Base-by-base conservation (phyloP, 306 rosid species). In the Geum urbanum region DNA sequence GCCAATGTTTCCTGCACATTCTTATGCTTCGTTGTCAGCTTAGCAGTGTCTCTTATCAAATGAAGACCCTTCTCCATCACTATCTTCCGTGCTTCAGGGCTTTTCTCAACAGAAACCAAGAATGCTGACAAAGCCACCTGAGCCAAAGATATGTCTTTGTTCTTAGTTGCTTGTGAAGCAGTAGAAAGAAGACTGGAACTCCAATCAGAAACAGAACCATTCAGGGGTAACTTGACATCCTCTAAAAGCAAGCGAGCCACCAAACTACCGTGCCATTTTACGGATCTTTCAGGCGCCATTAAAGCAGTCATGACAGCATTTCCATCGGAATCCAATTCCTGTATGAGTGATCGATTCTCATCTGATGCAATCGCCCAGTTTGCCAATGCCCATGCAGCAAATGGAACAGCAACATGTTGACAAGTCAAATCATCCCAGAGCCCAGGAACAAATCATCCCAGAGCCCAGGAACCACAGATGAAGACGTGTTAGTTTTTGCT, bases 401-500 rank as follows among this genome's bases (percentile, higher is more conserved):
- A 94, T 78, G 98, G 98, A 72, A 94, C 98, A 52, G 97, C 97
- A 72, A 94, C 98, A 64, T 94, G 98, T 58, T 90, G 96, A 74
- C 85, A 83, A 71, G 82, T 92, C 83, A 94, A 87, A 88, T 94
- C 98, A 84, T 94, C 97, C 98, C 98, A 94, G 72, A 94, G 90
- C 74, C 97, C 98, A 80, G 98, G 96, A 79, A 86, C 88, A 94
- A 87, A 88, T 94, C 98, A 84, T 94, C 97, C 98, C 98, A 94
- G 72, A 94, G 90, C 74, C 97, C 98, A 80, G 98, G 96, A 79
- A 86, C 88, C 58, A 90, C 92, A 78, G 90, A 81, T 78, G 96
- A 84, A 53, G 81, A 67, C 77, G 75, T 66, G 67, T 78, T 71
- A 13, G 69, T 70, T 61, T 72, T 83, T 45, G 72, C 69, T 57